Percentiles rank a stretch among this genome's conserved stretches.
Conservation (phyloP, 192 early-diverging fungal genomes). For the Gaertneriomyces sp. region DNA sequence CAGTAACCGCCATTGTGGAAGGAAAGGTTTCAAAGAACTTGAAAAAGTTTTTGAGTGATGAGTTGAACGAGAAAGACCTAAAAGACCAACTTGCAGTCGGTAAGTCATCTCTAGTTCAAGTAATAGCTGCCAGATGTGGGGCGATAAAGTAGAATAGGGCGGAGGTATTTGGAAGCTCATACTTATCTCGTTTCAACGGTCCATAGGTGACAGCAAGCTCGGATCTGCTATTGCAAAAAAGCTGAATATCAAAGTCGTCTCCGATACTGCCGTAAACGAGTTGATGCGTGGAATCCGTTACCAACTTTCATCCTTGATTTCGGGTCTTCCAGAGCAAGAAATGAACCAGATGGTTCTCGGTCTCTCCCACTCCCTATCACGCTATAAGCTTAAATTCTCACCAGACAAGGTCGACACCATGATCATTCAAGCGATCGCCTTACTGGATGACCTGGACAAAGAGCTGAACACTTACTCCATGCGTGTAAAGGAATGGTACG, state of each 20-base stretch:
- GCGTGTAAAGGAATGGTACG: slow-evolving; percentile 98
- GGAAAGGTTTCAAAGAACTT: slow-evolving; percentile 94
- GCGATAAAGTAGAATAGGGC: slow-evolving; percentile 6
- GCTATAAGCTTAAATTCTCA: slow-evolving; percentile 99
- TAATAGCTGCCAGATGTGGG: background rate
- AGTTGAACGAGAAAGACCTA: slow-evolving; percentile 81
- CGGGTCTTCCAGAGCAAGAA: slow-evolving; percentile 80
- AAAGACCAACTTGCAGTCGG: slow-evolving; percentile 89
- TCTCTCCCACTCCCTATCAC: slow-evolving; percentile 97
- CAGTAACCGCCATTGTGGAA: slow-evolving; percentile 93
- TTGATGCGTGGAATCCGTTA: slow-evolving; percentile 93
- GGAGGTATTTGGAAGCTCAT: background rate
- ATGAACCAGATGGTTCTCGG: slow-evolving; percentile 95
- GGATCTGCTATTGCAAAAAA: slow-evolving; percentile 74
- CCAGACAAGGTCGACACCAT: slow-evolving; percentile 99
- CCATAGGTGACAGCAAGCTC: background rate
- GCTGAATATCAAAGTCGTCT: slow-evolving; percentile 77
- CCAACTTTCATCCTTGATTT: slow-evolving; percentile 87
- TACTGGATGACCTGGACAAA: slow-evolving; percentile 97
- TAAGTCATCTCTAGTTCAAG: slow-evolving; percentile 50
- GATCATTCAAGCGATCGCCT: slow-evolving; percentile 97
- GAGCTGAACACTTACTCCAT: slow-evolving; percentile 97
- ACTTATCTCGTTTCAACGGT: background rate
- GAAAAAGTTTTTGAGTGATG: slow-evolving; percentile 84
- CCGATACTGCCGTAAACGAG: slow-evolving; percentile 81